Evolutionary conservation across 805 yeast species (phyloP).

Genomic region (Candida berthetii): DNA sequence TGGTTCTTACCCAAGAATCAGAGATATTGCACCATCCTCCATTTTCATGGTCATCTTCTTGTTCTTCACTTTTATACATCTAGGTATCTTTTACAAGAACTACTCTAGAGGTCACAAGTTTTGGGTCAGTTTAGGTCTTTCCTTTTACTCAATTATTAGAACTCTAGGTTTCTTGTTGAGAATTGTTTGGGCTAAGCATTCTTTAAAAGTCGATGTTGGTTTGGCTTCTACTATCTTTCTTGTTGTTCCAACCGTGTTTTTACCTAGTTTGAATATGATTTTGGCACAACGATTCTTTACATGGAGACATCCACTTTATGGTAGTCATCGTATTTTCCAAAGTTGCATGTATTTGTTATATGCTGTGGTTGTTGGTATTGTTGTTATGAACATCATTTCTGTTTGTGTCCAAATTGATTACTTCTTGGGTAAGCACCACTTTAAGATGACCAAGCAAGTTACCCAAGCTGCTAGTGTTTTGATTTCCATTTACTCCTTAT

Average conservation of each 20-base stretch:
- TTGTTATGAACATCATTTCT: constrained; percentile 61
- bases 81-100: constrained; percentile 40
- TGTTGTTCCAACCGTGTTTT: constrained; percentile 50
- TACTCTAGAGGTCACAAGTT: constrained; percentile 52
- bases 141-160: constrained; percentile 47
- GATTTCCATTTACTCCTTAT: constrained; percentile 44
- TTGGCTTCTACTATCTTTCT: constrained; percentile 51
- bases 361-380: constrained; percentile 45
- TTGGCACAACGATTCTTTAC: constrained; percentile 70
- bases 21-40: constrained; percentile 56
- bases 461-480: constrained; percentile 45
- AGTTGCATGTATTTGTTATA: constrained; percentile 43
- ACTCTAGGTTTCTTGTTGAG: constrained; percentile 56
- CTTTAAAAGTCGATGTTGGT: constrained; percentile 41
- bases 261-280: constrained; percentile 55
- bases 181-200: constrained; percentile 49
- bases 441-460: constrained; percentile 46
- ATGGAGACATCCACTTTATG: constrained; percentile 73
- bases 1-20: constrained; percentile 51
- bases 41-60: constrained; percentile 50
- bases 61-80: constrained; percentile 38
- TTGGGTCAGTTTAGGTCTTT: constrained; percentile 44
- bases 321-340: constrained; percentile 45
- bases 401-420: constrained; percentile 54
- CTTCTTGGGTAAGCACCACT: constrained; percentile 38